Evolutionary conservation across 768 basidiomycete genomes (phyloP), one percentile per base, ranked within the genome.

Genomic region (Termitomyces sp.): DNA sequence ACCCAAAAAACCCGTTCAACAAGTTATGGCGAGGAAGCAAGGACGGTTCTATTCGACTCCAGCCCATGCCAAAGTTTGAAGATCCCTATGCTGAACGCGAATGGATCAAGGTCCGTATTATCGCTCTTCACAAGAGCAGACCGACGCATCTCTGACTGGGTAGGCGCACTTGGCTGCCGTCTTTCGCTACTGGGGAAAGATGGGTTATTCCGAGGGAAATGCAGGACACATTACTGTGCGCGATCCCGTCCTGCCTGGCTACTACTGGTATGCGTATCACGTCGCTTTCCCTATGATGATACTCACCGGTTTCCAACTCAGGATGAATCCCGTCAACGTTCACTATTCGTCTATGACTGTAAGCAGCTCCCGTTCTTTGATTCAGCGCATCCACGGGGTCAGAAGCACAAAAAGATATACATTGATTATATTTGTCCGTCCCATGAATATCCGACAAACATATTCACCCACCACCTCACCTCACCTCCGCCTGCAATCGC

Each of bases 401-500:
- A n/a, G 8, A 41, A 9, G n/a, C 8, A 8, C 11, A 18, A 40
- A 16, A 20, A 41, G 40, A 41, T 20, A 20, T 10, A 52, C 10
- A 30, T 22, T 24, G 22, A 47, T 66, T 43, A 67, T 28, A 54
- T 69, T 62, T 87, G 81, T 3, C 87, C 90, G 66, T 92, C 90
- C 88, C 88, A 92, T 22, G 72, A 74, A 70, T 88, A 90, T n/a
- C 73, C 79, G 8, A n/a, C 40, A 40, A 40, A 40, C 2, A 40
- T n/a, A n/a, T 92, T 88, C 18, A 72, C 71, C 79, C 81, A 89
- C 87, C 89, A 96, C 65, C 80, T 76, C 56, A 90, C 73, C 67
- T 91, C 88, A 7, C 74, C 78, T 40, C 77, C 81, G 18, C 76
- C 76, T 20, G 55, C 62, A 50, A 79, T 73, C 46, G 71, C 64